phyloP scores from a whole-genome alignment of 495 filamentous ascomycete species.

The Talaromyces liani region DNA sequence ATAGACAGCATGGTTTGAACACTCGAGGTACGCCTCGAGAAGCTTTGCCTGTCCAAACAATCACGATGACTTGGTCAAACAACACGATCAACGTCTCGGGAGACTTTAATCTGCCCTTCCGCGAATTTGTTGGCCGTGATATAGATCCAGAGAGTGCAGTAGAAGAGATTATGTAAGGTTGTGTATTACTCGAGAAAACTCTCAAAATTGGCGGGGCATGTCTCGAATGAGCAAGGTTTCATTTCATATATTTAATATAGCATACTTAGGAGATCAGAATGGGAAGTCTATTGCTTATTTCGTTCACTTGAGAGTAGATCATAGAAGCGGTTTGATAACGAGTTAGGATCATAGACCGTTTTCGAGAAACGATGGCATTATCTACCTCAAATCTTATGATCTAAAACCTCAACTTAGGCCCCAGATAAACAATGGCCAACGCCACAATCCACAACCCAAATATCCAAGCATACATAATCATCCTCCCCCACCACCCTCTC shows the following conservation, averaged over 20 bases:
- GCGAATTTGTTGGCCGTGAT: neutral
- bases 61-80: neutral
- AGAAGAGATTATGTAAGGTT: neutral
- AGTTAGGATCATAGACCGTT: neutral
- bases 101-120: neutral
- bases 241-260: neutral
- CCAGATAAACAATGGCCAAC: constrained; percentile 67
- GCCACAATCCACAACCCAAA: constrained; percentile 68
- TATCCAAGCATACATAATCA: constrained; percentile 80
- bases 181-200: neutral
- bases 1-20: neutral
- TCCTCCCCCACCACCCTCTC: constrained; percentile 76
- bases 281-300: neutral
- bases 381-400: neutral
- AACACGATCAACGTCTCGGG: neutral
- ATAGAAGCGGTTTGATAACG: neutral
- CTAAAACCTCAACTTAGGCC: constrained; percentile 82
- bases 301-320: neutral
- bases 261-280: neutral
- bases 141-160: neutral
- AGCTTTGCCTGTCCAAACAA: neutral
- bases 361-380: neutral
- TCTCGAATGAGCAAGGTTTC: too few relatives aligned
- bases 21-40: neutral
- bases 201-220: neutral